Evolutionary conservation across 2,329 filamentous ascomycete genomes (phyloP).

Genomic region (Monosporascus sp.): DNA sequence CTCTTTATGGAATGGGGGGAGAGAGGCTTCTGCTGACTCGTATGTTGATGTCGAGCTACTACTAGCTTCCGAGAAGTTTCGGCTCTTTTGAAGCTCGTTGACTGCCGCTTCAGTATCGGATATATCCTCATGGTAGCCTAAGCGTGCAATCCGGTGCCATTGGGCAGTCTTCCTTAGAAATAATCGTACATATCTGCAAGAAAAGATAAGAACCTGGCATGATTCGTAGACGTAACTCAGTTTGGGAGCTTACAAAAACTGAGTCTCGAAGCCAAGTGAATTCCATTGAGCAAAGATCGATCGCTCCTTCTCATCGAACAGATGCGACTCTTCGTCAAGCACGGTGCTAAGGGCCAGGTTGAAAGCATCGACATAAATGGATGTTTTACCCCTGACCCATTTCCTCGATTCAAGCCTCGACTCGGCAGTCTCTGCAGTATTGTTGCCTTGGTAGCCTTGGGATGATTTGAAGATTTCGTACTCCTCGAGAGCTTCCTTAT

Average conservation of each 20-base stretch:
- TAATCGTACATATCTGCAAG: constrained; percentile 73
- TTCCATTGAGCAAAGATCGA: constrained; percentile 74
- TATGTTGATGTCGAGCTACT: constrained; percentile 7
- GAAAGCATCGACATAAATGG: constrained; percentile 96
- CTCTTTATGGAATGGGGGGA: constrained; percentile 32
- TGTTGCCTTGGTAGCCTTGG: constrained; percentile 39
- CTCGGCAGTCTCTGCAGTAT: constrained; percentile 30
- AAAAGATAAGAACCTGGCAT: background rate
- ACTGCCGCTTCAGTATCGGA: constrained; percentile 65
- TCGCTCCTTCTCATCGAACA: constrained; percentile 77
- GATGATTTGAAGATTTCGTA: constrained; percentile 68
- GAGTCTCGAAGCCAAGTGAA: constrained; percentile 70
- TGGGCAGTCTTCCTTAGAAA: constrained; percentile 87
- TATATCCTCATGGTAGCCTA: constrained; percentile 81
- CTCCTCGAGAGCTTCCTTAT: constrained; percentile 68
- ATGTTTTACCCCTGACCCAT: constrained; percentile 75
- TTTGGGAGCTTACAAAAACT: constrained; percentile 66
- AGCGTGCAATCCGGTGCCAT: constrained; percentile 77
- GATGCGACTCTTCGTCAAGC: constrained; percentile 76
- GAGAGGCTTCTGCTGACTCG: constrained; percentile 12
- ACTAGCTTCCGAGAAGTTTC: constrained; percentile 44
- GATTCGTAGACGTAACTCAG: no score
- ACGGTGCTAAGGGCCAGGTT: constrained; percentile 88
- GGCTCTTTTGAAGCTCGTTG: constrained; percentile 52
- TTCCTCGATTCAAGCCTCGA: constrained; percentile 43